Evolutionary conservation across 2,329 filamentous ascomycete genomes (phyloP).

Genomic region (Diplocarpon rosae): DNA sequence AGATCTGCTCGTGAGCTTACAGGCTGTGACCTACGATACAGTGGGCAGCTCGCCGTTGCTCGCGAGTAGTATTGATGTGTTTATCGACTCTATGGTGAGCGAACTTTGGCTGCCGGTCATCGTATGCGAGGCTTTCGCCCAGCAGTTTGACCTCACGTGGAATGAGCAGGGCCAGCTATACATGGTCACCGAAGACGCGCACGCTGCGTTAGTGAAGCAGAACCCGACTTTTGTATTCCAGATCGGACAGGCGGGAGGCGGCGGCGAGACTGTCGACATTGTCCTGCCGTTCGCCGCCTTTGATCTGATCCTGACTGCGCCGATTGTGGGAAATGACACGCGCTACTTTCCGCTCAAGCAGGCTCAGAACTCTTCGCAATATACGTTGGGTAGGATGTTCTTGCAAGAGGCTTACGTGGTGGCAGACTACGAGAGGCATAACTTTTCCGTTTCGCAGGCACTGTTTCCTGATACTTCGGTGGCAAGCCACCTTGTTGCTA

Average conservation of each 20-base stretch:
- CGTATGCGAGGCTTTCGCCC: slow-evolving; percentile 28
- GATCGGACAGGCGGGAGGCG: slow-evolving; percentile 21
- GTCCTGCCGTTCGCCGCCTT: slow-evolving; percentile 30
- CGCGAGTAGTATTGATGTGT: slow-evolving; percentile 20
- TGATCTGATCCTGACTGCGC: slow-evolving; percentile 28
- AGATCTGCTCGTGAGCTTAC: slow-evolving; percentile 29
- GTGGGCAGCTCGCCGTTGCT: slow-evolving; percentile 11
- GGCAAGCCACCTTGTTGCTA: too few species aligned
- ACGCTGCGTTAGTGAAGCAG: slow-evolving; percentile 17
- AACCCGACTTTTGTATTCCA: slow-evolving; percentile 29
- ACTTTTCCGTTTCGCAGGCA: slow-evolving; percentile 29
- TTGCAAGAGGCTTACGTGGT: slow-evolving; percentile 29
- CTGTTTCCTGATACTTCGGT: too few species aligned
- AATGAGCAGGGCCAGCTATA: slow-evolving; percentile 28
- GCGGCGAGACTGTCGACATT: slow-evolving; percentile 20
- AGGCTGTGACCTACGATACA: slow-evolving; percentile 23
- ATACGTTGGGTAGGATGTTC: slow-evolving; percentile 29
- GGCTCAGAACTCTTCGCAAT: slow-evolving; percentile 27
- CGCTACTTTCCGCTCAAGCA: slow-evolving; percentile 30
- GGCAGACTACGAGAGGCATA: slow-evolving; percentile 30
- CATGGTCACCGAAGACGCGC: slow-evolving; percentile 20
- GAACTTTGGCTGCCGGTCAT: slow-evolving; percentile 29
- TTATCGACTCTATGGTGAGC: slow-evolving; percentile 30
- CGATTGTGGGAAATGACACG: slow-evolving; percentile 17
- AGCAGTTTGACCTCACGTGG: slow-evolving; percentile 28